Evolutionary conservation across 352 stramenopile species (phyloP), one percentile per base, ranked within the genome.

Genomic region (Phytophthora foliorum): DNA sequence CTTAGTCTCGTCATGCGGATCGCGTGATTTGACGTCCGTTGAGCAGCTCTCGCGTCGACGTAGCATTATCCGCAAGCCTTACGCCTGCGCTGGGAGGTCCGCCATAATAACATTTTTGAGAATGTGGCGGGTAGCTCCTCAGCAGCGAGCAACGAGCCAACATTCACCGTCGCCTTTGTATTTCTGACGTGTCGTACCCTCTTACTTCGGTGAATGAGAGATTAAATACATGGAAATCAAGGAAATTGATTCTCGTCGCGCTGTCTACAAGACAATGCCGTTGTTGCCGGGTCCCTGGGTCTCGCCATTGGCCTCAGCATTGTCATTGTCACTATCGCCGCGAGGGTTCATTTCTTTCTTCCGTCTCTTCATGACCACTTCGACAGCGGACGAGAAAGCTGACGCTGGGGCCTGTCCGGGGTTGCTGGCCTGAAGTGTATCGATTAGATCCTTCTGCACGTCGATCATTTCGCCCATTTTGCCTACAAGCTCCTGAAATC

Each of bases 381-480:
- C 63, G 8, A 69, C 73, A 6, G 72, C 75, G 44, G 75, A 67
- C 41, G 69, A 72, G 49, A 75, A 71, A 0, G 76, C 65, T 38
- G 82, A 72, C 31, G 61, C 53, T 13, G 77, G 57, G 41, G 72
- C 63, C 51, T 78, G 69, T 34, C 77, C 57, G 51, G 74, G 63
- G 44, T 81, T 74, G 21, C 67, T 86, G 22, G 57, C 64, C 60
- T 86, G 78, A 50, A 92, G 60, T 16, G 81, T 80, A 46, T 90
- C 80, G 27, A 92, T 83, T 34, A 94, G 65, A 39, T 89, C 72
- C 39, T 84, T 85, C 67, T 94, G 86, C 31, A 84, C 81, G 36
- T 92, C 84, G 41, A 92, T 83, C 75, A 94, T 87, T 39, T 92
- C 79, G 46, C 80, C 71, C 81, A 94, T 88, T 63, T 91, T 93